These are phyloP conservation scores for Reutealis trisperma DNA, from an alignment of 345 rosid genomes.

Conservation along the genomic window DNA sequence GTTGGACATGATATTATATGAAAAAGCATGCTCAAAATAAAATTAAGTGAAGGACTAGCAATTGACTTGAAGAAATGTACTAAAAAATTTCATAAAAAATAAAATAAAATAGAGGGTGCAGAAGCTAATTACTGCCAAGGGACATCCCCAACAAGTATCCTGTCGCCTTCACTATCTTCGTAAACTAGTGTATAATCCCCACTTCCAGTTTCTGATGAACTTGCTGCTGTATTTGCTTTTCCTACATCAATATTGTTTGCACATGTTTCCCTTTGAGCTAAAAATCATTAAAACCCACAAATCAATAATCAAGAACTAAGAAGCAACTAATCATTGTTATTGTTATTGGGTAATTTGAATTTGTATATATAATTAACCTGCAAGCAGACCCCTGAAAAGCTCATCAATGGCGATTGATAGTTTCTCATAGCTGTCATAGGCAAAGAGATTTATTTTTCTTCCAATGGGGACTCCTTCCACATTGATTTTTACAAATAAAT, in stretches of 20 bases:
- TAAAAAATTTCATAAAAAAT: too few relatives aligned
- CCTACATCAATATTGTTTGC: conserved; percentile 1
- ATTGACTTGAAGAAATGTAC: too few relatives aligned
- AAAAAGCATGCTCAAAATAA: too few relatives aligned
- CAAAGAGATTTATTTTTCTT: conserved; percentile 46
- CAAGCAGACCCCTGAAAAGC: conserved; percentile 44
- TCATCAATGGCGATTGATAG: conserved; percentile 48
- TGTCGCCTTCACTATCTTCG: conserved; percentile 55
- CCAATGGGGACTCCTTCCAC: conserved; percentile 57
- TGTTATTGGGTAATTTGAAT: background rate
- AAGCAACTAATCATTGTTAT: too few relatives aligned
- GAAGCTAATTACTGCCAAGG: conserved; percentile 46
- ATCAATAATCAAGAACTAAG: background rate
- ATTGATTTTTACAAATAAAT: conserved; percentile 41
- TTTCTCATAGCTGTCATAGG: conserved; percentile 46
- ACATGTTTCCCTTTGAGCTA: conserved; percentile 25
- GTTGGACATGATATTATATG: too few relatives aligned
- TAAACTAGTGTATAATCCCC: conserved; percentile 45
- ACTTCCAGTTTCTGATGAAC: conserved; percentile 14
- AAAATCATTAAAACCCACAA: background rate
- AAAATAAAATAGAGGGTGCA: background rate
- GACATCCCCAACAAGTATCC: conserved; percentile 51
- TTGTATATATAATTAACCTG: conserved; percentile 27
- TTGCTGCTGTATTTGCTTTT: background rate
- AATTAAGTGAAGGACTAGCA: too few relatives aligned